Conservation (phyloP, 2,329 filamentous ascomycete genomes). For the Scleromitrula shiraiana region DNA sequence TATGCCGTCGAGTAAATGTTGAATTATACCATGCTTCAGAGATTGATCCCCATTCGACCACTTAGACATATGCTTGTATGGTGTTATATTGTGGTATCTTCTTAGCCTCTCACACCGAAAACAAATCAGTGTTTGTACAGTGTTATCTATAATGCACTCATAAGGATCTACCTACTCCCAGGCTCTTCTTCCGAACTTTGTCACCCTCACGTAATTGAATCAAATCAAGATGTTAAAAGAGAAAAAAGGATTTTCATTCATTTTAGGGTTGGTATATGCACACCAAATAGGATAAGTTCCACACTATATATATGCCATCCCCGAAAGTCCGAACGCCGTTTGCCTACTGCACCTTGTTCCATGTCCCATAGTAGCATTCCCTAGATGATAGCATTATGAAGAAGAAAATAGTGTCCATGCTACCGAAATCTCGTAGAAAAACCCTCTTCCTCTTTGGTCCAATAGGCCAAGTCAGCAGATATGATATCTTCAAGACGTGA, state of each 20-base stretch:
- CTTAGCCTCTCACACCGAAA: too few species aligned
- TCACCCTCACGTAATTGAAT: too few species aligned
- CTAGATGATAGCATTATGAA: conserved; percentile 3
- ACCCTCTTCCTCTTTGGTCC: background rate
- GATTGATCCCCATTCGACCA: too few species aligned
- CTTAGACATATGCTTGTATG: too few species aligned
- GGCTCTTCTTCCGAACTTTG: too few species aligned
- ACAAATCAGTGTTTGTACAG: too few species aligned
- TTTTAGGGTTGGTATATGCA: conserved; percentile 2
- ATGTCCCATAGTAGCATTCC: background rate
- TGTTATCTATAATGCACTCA: too few species aligned
- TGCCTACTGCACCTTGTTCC: background rate
- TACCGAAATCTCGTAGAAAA: background rate
- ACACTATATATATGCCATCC: conserved; percentile 1
- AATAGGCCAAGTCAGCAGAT: background rate
- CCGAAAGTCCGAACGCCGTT: background rate
- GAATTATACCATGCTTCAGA: too few species aligned
- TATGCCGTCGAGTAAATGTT: too few species aligned
- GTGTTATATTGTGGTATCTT: too few species aligned
- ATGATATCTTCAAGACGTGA: background rate
- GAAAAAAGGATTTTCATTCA: background rate
- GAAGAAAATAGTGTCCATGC: background rate
- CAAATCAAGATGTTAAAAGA: background rate
- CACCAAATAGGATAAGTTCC: conserved; percentile 1
- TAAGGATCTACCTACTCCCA: too few species aligned